Base-by-base conservation (phyloP, 768 basidiomycete genomes). In the Lactarius psammicola region DNA sequence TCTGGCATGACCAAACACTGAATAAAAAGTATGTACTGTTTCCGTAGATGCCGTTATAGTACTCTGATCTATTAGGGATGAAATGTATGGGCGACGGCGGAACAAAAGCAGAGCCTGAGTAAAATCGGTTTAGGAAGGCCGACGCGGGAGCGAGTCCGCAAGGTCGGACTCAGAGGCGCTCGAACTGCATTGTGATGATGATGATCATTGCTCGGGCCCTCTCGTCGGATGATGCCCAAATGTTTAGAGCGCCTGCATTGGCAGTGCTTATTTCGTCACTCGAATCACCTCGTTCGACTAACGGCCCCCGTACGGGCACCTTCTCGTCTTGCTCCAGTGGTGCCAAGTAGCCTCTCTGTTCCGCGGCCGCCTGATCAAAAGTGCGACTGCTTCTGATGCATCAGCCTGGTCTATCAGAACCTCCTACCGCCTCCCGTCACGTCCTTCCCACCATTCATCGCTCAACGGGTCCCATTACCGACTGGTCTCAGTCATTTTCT, bases 261-360 rank as follows among this genome's bases (percentile, higher is more conserved):
- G 26, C 34, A 1, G 51, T 62, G 56, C 61, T 63, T 67, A 59
- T 46, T 59, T 67, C 57, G 8, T 58, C 46, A 31, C 55, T 15
- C 33, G 9, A 44, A 31, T 13, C 64, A 40, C 40, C 34, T 58
- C 42, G 36, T 59, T 38, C 61, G 28, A 34, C 66, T 18, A n/a
- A 58, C 66, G 66, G 66, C 61, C 57, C 62, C 66, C 66, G 66
- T 46, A 62, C 20, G 38, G 60, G 3, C 56, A 31, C 11, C 62
- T 54, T 44, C 31, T 58, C 57, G 33, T 62, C 31, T 42, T 62
- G 49, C 40, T 30, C 65, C 60, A 62, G 31, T 18, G 31, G 30
- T 36, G 57, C 26, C 38, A 54, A 20, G 58, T 30, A 31, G 3
- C 31, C 33, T 56, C 23, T n/a, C 20, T n/a, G 13, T 63, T 30